These are phyloP conservation scores for Pseudoscleropodium purum DNA, from an alignment of 225 moss, liverwort and hornwort genomes.

Conservation along the genomic window DNA sequence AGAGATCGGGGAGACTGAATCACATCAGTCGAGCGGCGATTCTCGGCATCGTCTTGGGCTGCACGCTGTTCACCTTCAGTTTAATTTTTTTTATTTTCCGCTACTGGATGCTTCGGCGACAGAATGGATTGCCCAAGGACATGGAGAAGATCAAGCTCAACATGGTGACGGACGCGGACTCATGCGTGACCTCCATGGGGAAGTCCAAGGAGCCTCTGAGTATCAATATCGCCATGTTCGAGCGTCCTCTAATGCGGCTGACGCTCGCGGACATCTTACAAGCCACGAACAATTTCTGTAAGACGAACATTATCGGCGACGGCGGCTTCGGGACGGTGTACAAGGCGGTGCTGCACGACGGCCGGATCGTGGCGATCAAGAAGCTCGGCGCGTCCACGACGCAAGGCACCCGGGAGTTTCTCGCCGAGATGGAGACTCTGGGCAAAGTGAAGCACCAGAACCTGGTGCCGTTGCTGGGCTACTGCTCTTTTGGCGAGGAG, in stretches of 20 bases:
- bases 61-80: constrained; percentile 39
- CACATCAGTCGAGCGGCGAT: constrained; percentile 22
- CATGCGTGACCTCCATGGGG: constrained; percentile 31
- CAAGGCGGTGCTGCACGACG: constrained; percentile 71
- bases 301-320: constrained; percentile 85
- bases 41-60: constrained; percentile 53
- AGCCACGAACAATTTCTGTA: constrained; percentile 88
- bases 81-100: constrained; percentile 24
- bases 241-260: constrained; percentile 68
- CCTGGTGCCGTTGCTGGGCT: constrained; percentile 68
- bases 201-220: constrained; percentile 81
- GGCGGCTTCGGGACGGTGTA: constrained; percentile 92
- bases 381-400: constrained; percentile 77
- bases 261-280: constrained; percentile 72
- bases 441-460: constrained; percentile 89
- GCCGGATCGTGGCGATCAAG: constrained; percentile 71
- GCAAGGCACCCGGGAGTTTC: constrained; percentile 78
- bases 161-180: constrained; percentile 54
- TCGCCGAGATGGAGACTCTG: constrained; percentile 87
- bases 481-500: constrained; percentile 89
- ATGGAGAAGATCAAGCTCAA: constrained; percentile 71
- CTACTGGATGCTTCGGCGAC: constrained; percentile 16
- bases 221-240: constrained; percentile 91
- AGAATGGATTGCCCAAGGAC: constrained; percentile 15
- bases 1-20: not conserved